Conservation (phyloP, 352 stramenopile genomes). For the Phytophthora uliginosa region DNA sequence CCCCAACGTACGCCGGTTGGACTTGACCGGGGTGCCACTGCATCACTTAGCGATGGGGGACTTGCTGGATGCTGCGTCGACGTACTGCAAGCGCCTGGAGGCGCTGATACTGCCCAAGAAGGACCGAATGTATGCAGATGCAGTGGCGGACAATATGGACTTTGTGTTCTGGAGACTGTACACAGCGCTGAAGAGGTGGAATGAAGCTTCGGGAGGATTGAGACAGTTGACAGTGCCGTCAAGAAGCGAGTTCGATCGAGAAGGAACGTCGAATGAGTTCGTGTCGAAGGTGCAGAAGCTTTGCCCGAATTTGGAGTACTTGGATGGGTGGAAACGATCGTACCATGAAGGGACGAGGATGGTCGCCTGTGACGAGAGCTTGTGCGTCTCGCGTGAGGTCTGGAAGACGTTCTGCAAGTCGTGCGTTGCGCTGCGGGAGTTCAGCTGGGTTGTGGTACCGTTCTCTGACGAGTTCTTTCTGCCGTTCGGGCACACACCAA, state of each 20-base stretch:
- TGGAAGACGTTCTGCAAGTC: slow-evolving; percentile 58
- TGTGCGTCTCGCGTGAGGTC: slow-evolving; percentile 40
- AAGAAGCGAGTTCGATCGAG: slow-evolving; percentile 41
- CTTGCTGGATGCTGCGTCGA: slow-evolving; percentile 46
- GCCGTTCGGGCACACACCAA: slow-evolving; percentile 50
- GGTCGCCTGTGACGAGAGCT: slow-evolving; percentile 49
- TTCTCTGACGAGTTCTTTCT: slow-evolving; percentile 79
- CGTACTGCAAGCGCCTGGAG: slow-evolving; percentile 39
- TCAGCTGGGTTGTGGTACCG: slow-evolving; percentile 77
- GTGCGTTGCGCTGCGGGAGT: slow-evolving; percentile 56
- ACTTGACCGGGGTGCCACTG: slow-evolving; percentile 51
- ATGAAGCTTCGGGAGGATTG: slow-evolving; percentile 32
- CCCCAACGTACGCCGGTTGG: slow-evolving; percentile 50
- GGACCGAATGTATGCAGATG: slow-evolving; percentile 35
- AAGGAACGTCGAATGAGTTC: slow-evolving; percentile 49
- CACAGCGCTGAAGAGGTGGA: slow-evolving; percentile 41
- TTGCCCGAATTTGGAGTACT: slow-evolving; percentile 66
- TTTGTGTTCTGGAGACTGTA: slow-evolving; percentile 52
- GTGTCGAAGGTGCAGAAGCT: slow-evolving; percentile 34
- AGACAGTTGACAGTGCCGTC: slow-evolving; percentile 49
- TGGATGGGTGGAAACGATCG: slow-evolving; percentile 74
- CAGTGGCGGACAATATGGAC: slow-evolving; percentile 50
- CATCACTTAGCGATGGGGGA: slow-evolving; percentile 52
- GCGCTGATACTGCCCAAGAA: slow-evolving; percentile 53
- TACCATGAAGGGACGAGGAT: slow-evolving; percentile 52